Percentiles rank a stretch among this genome's conserved stretches.
These are phyloP conservation scores for Aspergillus amoenus DNA, from an alignment of 2,329 filamentous ascomycete genomes.

Conservation along the genomic window DNA sequence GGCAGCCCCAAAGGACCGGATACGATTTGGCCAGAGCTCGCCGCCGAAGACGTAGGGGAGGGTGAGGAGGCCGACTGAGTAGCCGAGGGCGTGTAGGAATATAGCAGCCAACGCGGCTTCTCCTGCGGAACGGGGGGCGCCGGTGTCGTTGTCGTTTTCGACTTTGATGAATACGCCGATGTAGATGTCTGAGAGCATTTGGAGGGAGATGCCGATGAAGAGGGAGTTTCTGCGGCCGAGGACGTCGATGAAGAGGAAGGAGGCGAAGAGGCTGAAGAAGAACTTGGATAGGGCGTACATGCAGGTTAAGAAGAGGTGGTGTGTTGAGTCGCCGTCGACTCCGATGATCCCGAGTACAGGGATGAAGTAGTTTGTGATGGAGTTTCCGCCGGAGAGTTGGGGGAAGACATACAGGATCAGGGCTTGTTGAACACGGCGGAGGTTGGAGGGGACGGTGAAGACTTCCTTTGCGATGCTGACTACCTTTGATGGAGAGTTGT, in stretches of 20 bases:
- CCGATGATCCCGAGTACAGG: background rate
- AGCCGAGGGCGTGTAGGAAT: conserved; percentile 48
- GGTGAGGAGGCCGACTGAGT: conserved; percentile 29
- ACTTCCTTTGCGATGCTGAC: conserved; percentile 32
- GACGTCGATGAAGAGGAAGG: conserved; percentile 47
- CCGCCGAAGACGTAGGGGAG: conserved; percentile 48
- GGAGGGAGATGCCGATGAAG: conserved; percentile 36
- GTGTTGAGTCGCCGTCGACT: background rate
- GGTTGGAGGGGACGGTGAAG: conserved; percentile 36
- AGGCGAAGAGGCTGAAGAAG: conserved; percentile 41
- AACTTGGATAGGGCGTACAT: conserved; percentile 48
- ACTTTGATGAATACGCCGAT: conserved; percentile 14
- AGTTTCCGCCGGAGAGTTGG: conserved; percentile 46
- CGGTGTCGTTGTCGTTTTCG: conserved; percentile 13
- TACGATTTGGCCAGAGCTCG: conserved; percentile 47
- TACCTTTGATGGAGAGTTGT: background rate
- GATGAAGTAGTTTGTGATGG: conserved; percentile 23
- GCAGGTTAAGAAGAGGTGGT: conserved; percentile 38
- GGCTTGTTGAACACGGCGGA: conserved; percentile 40
- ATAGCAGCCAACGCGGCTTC: conserved; percentile 45
- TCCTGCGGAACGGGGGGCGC: conserved; percentile 17
- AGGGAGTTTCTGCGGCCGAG: conserved; percentile 42
- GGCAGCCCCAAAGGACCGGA: conserved; percentile 46
- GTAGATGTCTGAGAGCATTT: conserved; percentile 45
- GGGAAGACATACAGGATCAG: conserved; percentile 39